Base-by-base conservation (phyloP, 2,329 filamentous ascomycete species). In the Claviceps sp. region DNA sequence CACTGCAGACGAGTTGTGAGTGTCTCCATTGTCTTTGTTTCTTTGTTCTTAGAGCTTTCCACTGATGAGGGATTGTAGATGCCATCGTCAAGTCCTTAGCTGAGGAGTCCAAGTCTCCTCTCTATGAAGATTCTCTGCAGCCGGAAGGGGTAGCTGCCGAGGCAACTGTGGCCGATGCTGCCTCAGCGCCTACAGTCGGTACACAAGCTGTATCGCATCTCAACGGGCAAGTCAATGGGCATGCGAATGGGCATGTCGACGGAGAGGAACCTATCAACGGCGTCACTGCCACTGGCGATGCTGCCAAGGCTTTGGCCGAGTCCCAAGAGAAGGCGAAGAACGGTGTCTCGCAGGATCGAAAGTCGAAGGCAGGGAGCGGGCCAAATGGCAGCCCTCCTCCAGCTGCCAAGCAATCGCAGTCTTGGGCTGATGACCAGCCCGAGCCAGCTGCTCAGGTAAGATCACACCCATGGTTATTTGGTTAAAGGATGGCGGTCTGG, bases 341-440 rank as follows among this genome's bases (percentile, higher is more conserved):
- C 56, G 70, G 73, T 50, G 62, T 68, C 51, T 78, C 77, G 2
- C 77, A 80, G 64, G 86, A 90, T 58, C 93, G 87, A 80, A 84
- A 83, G 47, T 71, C 80, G 50, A 89, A 94, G 73, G 84, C 85
- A 5, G 87, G 93, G 56, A 80, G 76, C 40, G 81, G 80, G 40
- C 65, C 80, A 43, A 70, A 75, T 47, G 79, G 80, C 26, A 81
- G 78, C n/a, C 78, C 81, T 47, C 81, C 79, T 6, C 70, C 71
- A 41, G 64, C 70, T 51, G 13, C 14, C 37, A 41, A n/a, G 11
- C 75, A 76, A 61, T 73, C 74, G 34, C 81, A 85, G 63, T 89
- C 83, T 61, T 94, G 87, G 87, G 87, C 87, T 26, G 89, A 95
- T 61, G 87, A 93, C 55, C 79, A 86, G 59, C 80, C 84, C 17